Evolutionary conservation across 148 eudicot species (phyloP), one percentile per base, ranked within the genome.

Genomic region (Linanthus parryae): DNA sequence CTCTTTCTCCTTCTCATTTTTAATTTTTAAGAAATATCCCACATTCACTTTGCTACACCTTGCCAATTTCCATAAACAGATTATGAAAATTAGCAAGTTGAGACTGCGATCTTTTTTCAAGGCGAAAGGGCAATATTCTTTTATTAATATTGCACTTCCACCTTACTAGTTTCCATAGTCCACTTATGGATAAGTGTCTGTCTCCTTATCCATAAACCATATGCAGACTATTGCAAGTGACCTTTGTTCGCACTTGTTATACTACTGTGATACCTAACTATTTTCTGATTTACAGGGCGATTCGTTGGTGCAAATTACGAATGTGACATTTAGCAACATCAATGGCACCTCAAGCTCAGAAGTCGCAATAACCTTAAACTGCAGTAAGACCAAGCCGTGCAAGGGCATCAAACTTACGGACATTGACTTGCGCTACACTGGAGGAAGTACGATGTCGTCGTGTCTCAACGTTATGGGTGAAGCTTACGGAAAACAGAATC

Each of bases 271-370:
- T 48, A 2, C 40, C 5, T 10, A 11, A 15, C 7, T 31, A 25
- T 64, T 8, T 53, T 19, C 2, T 14, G 25, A 15, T 56, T 2
- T 52, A 25, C 16, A 70, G 79, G 70, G 29, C 11, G 37, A 54
- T 3, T 82, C 81, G 2, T 26, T 8, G 8, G 64, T 76, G 21
- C 58, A 73, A 39, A 73, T 83, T 26, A 59, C 20, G n/a, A 48
- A 76, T 13, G 78, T 76, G 20, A 79, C 66, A 2, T 79, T 68
- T 35, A 50, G 31, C 8, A 61, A 79, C 40, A 73, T 83, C 22
- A 18, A 39, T 54, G 85, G 90, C 4, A 53, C 49, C 1, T 76
- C 85, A 20, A 63, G 57, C 38, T 56, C 78, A 0, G 23, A 56
- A 26, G 56, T 59, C 7, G 90, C 83, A 29, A 67, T 83, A 0